phyloP scores from a whole-genome alignment of 2,329 filamentous ascomycete species.

The Exophiala bonariae region DNA sequence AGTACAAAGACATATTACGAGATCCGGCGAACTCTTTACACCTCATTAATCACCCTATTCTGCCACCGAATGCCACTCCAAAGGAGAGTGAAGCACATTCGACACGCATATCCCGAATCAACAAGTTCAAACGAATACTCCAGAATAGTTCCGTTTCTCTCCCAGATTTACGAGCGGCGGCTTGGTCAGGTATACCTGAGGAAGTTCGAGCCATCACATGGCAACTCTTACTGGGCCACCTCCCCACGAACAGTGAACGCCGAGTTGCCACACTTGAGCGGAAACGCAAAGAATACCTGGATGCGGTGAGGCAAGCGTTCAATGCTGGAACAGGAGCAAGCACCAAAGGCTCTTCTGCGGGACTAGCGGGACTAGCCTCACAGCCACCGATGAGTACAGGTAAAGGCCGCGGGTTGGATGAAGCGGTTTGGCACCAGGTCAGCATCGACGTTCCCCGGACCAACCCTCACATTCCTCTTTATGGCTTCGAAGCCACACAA shows the following conservation, averaged over 20 bases:
- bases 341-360: slow-evolving; percentile 29
- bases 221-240: slow-evolving; percentile 91
- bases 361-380: slow-evolving; percentile 38
- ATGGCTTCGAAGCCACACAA: slow-evolving; percentile 94
- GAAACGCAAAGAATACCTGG: slow-evolving; percentile 94
- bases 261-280: slow-evolving; percentile 86
- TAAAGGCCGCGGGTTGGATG: slow-evolving; percentile 76
- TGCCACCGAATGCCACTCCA: slow-evolving; percentile 69
- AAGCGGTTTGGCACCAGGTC: slow-evolving; percentile 99
- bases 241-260: slow-evolving; percentile 94
- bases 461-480: slow-evolving; percentile 92
- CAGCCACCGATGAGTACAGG: slow-evolving; percentile 47
- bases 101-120: slow-evolving; percentile 87
- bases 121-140: slow-evolving; percentile 96
- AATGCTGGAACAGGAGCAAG: slow-evolving; percentile 47
- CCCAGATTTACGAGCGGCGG: slow-evolving; percentile 76
- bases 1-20: slow-evolving; percentile 93
- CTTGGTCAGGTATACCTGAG: slow-evolving; percentile 92
- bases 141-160: slow-evolving; percentile 89
- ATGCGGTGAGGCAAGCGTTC: slow-evolving; percentile 75
- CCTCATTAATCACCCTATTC: slow-evolving; percentile 81
- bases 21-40: slow-evolving; percentile 91
- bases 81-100: slow-evolving; percentile 87
- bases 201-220: slow-evolving; percentile 99
- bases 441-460: slow-evolving; percentile 97